A percentile compares a stretch with the other conserved stretches of the same genome.
These are phyloP conservation scores for Aspergillus indologenus DNA, from an alignment of 495 filamentous ascomycete species.

Conservation along the genomic window DNA sequence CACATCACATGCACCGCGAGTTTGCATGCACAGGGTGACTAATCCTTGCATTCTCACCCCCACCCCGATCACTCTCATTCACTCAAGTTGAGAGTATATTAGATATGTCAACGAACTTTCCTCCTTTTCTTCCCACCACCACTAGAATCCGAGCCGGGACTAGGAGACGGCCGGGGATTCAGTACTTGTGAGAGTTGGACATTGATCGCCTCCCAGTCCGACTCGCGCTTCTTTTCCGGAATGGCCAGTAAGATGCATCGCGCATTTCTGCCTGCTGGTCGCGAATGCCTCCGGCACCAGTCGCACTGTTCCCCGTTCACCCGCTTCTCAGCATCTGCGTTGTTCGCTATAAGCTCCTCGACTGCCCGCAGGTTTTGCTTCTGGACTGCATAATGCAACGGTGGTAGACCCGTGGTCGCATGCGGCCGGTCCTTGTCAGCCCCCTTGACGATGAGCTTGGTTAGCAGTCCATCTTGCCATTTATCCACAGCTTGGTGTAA, in stretches of 20 bases:
- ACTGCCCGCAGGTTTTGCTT: background rate
- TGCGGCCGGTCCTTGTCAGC: slow-evolving; percentile 1
- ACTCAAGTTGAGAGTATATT: no score
- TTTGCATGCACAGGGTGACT: no score
- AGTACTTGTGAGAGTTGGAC: background rate
- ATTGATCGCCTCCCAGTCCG: background rate
- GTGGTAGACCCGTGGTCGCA: background rate
- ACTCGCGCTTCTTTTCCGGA: background rate
- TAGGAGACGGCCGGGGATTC: no score
- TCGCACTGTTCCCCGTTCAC: background rate
- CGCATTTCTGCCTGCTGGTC: background rate
- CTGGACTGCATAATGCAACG: background rate
- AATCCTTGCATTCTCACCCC: no score
- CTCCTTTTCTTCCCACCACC: no score
- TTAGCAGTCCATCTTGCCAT: slow-evolving; percentile 1
- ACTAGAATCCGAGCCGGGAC: no score
- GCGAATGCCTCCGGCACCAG: background rate
- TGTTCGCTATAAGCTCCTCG: background rate
- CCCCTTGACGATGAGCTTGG: background rate
- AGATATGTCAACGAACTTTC: no score
- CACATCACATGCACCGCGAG: no score
- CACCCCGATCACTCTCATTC: no score
- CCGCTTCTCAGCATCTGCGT: background rate
- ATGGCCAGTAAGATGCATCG: background rate
- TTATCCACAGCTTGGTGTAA: slow-evolving; percentile 1